Evolutionary conservation across 495 filamentous ascomycete species (phyloP), one percentile per base, ranked within the genome.

Genomic region (Penicillium silybi): DNA sequence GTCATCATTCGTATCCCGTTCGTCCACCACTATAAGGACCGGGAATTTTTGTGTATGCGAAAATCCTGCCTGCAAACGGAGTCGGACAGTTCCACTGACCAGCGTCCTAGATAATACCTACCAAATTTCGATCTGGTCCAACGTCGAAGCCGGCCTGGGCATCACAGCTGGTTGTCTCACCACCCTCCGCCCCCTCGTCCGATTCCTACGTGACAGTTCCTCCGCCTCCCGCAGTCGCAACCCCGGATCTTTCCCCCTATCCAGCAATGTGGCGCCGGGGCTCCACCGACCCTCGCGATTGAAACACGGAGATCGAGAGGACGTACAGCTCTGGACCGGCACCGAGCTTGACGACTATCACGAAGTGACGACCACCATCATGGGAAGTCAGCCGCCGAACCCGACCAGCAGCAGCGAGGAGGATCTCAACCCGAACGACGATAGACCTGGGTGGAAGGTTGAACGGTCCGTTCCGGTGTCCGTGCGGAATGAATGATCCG

Each of bases 151-250:
- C 1, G 59, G 64, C 20, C 59, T 74, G 16, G 72, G 70, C 44
- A 72, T 76, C 44, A 66, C 69, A 0, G 68, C 70, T 4, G 72
- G 65, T 11, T 68, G 65, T 44, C 66, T 76, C n/a, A 63, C 66
- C 11, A 68, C 66, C 1, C 44, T 73, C 15, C 66, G 71, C 9
- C 73, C 73, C 2, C 50, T 75, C 0, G 56, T 79, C 52, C 63
- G 67, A 27, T 57, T 60, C 27, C 52, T 67, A 25, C 63, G 63
- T 32, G 61, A 68, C 19, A 41, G 42, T n/a, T 66, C 62, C 54
- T 63, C 59, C 19, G 50, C 29, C 41, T 57, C 58, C 1, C 55
- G 25, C 18, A 55, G 53, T 35, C 54, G 23, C 6, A 62, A 41
- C 16, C 51, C 50, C 23, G 49, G 47, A 17, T 62, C 63, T 2